phyloP scores from a whole-genome alignment of 495 filamentous ascomycete species.

The Hypoxylon perforatum region DNA sequence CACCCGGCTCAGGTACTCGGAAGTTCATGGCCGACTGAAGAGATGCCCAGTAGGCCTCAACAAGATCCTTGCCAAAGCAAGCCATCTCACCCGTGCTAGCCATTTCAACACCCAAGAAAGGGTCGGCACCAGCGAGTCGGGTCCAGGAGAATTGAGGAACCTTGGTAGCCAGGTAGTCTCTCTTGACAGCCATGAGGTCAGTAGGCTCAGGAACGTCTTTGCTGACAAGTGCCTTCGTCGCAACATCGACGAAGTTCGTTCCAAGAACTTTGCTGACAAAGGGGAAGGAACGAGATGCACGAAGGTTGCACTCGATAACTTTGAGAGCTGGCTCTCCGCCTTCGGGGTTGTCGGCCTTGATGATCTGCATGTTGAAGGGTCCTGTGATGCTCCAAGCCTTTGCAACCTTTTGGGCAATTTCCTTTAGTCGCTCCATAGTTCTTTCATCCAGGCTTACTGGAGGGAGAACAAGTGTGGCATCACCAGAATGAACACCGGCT shows the following conservation, averaged over 20 bases:
- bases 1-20: slow-evolving; percentile 89
- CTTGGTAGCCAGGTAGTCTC: slow-evolving; percentile 94
- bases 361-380: slow-evolving; percentile 99
- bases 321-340: slow-evolving; percentile 81
- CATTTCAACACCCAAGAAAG: slow-evolving; percentile 99
- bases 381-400: slow-evolving; percentile 97
- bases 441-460: slow-evolving; percentile 79
- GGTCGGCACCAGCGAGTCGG: slow-evolving; percentile 95
- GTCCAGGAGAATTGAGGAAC: slow-evolving; percentile 99
- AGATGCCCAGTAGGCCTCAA: slow-evolving; percentile 97
- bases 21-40: slow-evolving; percentile 99
- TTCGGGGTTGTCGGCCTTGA: slow-evolving; percentile 83
- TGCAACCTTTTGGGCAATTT: slow-evolving; percentile 94
- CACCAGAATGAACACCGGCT: slow-evolving; percentile 97
- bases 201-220: slow-evolving; percentile 85
- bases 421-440: slow-evolving; percentile 87
- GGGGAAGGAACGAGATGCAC: slow-evolving; percentile 96
- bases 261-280: slow-evolving; percentile 97
- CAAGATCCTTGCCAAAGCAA: slow-evolving; percentile 94
- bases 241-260: slow-evolving; percentile 96
- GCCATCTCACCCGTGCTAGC: slow-evolving; percentile 96
- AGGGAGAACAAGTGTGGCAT: slow-evolving; percentile 95
- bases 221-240: slow-evolving; percentile 90
- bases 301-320: slow-evolving; percentile 98
- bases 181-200: slow-evolving; percentile 88